These are phyloP conservation scores for Neonectria neomacrospora DNA, from an alignment of 2,329 filamentous ascomycete species.

Conservation along the genomic window DNA sequence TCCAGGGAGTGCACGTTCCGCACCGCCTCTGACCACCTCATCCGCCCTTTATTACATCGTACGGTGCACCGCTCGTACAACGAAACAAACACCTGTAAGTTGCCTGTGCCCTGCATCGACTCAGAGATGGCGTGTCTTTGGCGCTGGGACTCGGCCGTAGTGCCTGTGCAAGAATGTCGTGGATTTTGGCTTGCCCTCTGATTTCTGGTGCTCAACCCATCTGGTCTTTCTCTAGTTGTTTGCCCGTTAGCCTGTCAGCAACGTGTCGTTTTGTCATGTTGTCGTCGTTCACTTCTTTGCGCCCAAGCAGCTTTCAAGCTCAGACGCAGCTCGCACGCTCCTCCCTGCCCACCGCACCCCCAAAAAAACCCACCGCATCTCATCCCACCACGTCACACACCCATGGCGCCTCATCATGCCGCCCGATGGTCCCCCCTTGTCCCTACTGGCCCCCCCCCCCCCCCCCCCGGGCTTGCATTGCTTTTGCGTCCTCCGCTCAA, in stretches of 20 bases:
- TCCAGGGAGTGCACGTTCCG: conserved; percentile 44
- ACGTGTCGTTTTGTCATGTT: neutral
- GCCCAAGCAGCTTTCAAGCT: neutral
- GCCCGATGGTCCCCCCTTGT: conserved; percentile 29
- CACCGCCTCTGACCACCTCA: conserved; percentile 42
- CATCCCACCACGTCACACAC: conserved; percentile 46
- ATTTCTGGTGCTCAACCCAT: neutral
- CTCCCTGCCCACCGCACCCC: conserved; percentile 33
- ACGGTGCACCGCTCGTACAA: conserved; percentile 46
- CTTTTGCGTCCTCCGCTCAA: conserved; percentile 20
- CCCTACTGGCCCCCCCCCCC: conserved; percentile 29
- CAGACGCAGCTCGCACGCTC: conserved; percentile 9
- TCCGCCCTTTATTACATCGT: conserved; percentile 44
- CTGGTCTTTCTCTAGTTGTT: conserved; percentile 2
- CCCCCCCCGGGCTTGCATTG: conserved; percentile 40
- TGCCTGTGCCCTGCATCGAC: conserved; percentile 29
- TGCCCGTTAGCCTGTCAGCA: neutral
- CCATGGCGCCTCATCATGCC: conserved; percentile 35
- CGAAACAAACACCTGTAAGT: conserved; percentile 42
- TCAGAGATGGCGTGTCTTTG: conserved; percentile 29
- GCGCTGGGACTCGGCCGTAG: conserved; percentile 1
- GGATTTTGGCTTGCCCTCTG: conserved; percentile 2
- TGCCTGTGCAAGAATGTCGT: neutral
- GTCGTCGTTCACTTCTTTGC: conserved; percentile 5
- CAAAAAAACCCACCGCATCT: conserved; percentile 41